These are phyloP conservation scores for Ustulina deusta DNA, from an alignment of 2,329 filamentous ascomycete genomes.

Conservation along the genomic window DNA sequence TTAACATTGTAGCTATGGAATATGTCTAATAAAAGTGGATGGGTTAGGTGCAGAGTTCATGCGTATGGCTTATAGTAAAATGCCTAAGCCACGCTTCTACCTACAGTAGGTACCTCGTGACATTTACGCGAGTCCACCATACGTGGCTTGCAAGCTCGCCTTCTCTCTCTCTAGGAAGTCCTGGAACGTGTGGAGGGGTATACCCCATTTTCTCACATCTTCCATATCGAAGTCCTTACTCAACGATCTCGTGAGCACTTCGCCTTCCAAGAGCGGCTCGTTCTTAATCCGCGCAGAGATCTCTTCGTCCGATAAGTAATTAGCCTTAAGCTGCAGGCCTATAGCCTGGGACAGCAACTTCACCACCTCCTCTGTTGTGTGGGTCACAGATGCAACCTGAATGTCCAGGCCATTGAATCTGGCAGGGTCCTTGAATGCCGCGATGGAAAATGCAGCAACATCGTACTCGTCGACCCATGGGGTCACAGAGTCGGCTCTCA, in stretches of 20 bases:
- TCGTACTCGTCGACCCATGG: constrained; percentile 39
- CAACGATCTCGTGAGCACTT: constrained; percentile 54
- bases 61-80: background rate
- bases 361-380: constrained; percentile 52
- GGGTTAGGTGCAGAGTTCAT: no score
- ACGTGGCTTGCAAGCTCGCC: constrained; percentile 41
- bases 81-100: background rate
- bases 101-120: background rate
- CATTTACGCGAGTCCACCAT: background rate
- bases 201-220: constrained; percentile 51
- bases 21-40: no score
- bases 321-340: constrained; percentile 53
- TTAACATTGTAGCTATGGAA: background rate
- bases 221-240: constrained; percentile 53
- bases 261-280: constrained; percentile 56
- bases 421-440: constrained; percentile 51
- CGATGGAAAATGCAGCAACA: constrained; percentile 38
- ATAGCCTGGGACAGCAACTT: constrained; percentile 52
- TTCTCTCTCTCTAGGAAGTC: constrained; percentile 58
- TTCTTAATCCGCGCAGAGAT: constrained; percentile 50
- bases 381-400: constrained; percentile 55
- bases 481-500: constrained; percentile 34
- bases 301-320: constrained; percentile 58
- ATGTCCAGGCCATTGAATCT: constrained; percentile 58
- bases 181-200: constrained; percentile 58